Evolutionary conservation across 2,329 filamentous ascomycete species (phyloP).

Genomic region (Bipolaris bicolor): DNA sequence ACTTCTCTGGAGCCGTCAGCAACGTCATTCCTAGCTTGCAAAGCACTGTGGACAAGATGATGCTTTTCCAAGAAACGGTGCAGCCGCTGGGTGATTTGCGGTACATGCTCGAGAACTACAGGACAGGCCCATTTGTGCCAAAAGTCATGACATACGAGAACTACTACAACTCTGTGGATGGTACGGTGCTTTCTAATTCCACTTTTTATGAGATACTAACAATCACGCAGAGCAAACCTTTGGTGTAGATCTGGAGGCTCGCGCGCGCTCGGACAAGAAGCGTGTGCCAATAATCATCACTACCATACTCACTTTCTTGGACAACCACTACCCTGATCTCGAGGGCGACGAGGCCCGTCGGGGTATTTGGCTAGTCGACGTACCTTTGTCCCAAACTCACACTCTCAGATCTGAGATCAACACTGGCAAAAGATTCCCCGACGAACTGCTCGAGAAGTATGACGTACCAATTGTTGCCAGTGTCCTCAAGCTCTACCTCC

Average conservation of each 20-base stretch:
- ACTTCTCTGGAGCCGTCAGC: constrained; percentile 96
- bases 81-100: constrained; percentile 88
- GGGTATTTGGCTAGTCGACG: constrained; percentile 92
- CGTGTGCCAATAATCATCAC: constrained; percentile 92
- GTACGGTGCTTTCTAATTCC: constrained; percentile 42
- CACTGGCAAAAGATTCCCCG: constrained; percentile 78
- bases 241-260: constrained; percentile 94
- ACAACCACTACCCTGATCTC: constrained; percentile 95
- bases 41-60: constrained; percentile 96
- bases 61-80: constrained; percentile 99
- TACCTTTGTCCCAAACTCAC: constrained; percentile 83
- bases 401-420: constrained; percentile 83
- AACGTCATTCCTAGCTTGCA: constrained; percentile 97
- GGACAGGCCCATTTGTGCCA: constrained; percentile 89
- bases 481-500: constrained; percentile 88
- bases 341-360: constrained; percentile 94
- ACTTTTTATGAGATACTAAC: constrained; percentile 22
- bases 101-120: constrained; percentile 95
- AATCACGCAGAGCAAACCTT: constrained; percentile 79
- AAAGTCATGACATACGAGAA: constrained; percentile 95
- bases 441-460: constrained; percentile 81
- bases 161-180: constrained; percentile 96
- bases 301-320: constrained; percentile 89
- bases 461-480: constrained; percentile 95
- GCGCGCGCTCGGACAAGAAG: constrained; percentile 92